Evolutionary conservation across 2,329 filamentous ascomycete genomes (phyloP).

Genomic region (Beauveria australis): DNA sequence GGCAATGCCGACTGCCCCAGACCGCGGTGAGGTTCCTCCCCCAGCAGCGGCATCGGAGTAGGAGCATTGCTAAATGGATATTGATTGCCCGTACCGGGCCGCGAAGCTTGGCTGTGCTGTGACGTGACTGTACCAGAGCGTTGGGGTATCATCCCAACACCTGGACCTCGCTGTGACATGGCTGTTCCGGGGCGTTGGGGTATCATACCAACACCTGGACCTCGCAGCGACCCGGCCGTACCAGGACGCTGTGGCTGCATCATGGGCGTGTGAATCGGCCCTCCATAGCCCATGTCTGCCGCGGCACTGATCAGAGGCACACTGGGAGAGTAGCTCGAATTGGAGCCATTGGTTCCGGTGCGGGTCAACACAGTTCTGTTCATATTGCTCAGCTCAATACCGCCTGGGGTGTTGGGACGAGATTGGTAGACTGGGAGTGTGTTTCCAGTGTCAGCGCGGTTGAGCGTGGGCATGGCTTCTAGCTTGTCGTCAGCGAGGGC

Average conservation of each 20-base stretch:
- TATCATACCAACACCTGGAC: slow-evolving; percentile 2
- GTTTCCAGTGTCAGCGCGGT: slow-evolving; percentile 50
- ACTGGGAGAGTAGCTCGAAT: slow-evolving; percentile 55
- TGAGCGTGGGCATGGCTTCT: slow-evolving; percentile 49
- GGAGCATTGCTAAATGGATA: neutral
- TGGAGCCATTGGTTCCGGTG: slow-evolving; percentile 47
- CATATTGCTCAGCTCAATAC: slow-evolving; percentile 43
- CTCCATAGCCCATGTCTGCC: slow-evolving; percentile 49
- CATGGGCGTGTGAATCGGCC: slow-evolving; percentile 28
- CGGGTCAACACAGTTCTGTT: slow-evolving; percentile 41
- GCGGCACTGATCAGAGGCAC: slow-evolving; percentile 54
- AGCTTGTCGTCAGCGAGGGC: slow-evolving; percentile 37
- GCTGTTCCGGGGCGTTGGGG: slow-evolving; percentile 28
- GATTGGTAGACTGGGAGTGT: slow-evolving; percentile 58
- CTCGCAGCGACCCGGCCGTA: slow-evolving; percentile 29
- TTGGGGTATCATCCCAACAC: slow-evolving; percentile 13
- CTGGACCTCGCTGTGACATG: slow-evolving; percentile 24
- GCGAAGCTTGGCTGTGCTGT: slow-evolving; percentile 23
- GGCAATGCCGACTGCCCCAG: neutral
- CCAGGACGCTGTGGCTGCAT: slow-evolving; percentile 22
- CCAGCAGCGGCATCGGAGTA: neutral
- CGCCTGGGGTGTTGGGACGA: slow-evolving; percentile 45
- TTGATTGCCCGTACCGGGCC: slow-evolving; percentile 13
- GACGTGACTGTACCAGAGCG: slow-evolving; percentile 29
- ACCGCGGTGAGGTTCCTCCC: neutral